Base-by-base conservation (phyloP, 331 rosid species). In the Saraca asoca region DNA sequence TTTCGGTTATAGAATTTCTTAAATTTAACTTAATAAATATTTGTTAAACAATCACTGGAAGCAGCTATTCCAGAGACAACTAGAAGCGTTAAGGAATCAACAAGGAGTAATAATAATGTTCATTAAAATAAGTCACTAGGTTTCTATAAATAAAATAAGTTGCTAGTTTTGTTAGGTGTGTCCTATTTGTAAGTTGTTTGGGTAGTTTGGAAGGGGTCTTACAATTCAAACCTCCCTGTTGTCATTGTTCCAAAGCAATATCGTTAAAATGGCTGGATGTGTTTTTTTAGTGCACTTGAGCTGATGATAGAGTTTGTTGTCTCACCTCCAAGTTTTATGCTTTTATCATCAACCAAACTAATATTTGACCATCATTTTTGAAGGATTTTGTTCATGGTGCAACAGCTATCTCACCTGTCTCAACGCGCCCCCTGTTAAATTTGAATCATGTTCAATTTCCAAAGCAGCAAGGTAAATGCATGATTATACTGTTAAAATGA, bases 391-490 rank as follows among this genome's bases (percentile, higher is more conserved):
- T 39, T 39, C 43, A 39, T 39, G 43, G 43, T 39, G 43, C 10
- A 39, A 39, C 43, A 9, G 43, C 9, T 39, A 39, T 39, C 43
- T 39, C 43, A 5, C 43, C 43, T 4, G 43, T 39, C 43, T 8
- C 43, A 39, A 78, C 84, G 10, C 87, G 85, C 61, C 89, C 98
- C 63, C 13, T 82, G 75, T 62, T 66, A 73, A 66, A 78, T 57
- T 68, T 89, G 58, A 88, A 83, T 73, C 88, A 81, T 45, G 80
- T 74, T 34, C 96, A 80, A 59, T 83, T 80, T 71, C 91, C 86
- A 5, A 91, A 91, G 81, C 87, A 91, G 65, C 98, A 87, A 77
- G 98, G 98, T 91, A 79, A 52, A 44, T 56, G 5, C 39, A 37
- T 53, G 64, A 42, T 41, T 9, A 10, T 70, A 51, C 50, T 61